Base-by-base conservation (phyloP, 1,284 basidiomycete species). In the Cerrena zonata region DNA sequence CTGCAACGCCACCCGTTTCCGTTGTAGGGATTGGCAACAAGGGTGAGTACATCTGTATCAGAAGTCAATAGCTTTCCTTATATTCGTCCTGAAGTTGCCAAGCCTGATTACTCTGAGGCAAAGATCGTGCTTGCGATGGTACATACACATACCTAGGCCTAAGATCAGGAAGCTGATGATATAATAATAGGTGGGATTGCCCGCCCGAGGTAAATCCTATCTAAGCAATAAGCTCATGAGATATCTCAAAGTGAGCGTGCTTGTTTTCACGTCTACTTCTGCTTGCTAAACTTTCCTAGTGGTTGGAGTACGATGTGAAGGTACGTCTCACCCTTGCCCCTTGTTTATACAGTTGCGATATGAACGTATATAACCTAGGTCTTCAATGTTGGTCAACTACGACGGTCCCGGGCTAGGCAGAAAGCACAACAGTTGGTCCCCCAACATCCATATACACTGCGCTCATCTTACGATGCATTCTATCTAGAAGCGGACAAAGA, bases 91-190 rank as follows among this genome's bases (percentile, higher is more conserved):
- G 13, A 57, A 90, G 93, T 95, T 39, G 89, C 90, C 49, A 96
- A 95, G 69, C 95, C 96, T 3, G 96, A 99, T 65, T 98, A 98
- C 61, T 95, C 92, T 2, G 94, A 97, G 63, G 91, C 91, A 44
- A 99, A 99, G 79, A 97, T 99, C 59, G 94, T 99, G 5, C 83
- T 99, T 4, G 95, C 95, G 2, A 98, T 98, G 92, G 95, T 94
- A 59, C 47, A 30, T 21, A 47, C n/a, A 21, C 56, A 45, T 22
- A 47, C 47, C 45, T 25, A 46, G 30, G n/a, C 30, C 39, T 40
- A 15, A 68, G 64, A 65, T 69, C 54, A 66, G 69, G 24, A 56
- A 34, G 7, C 30, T 15, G 15, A 7, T 70, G 25, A 25, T 36
- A 38, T 22, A 13, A 7, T 12, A 48, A 22, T 48, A 86, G 84